Percentiles rank a stretch among this genome's conserved stretches.
These are phyloP conservation scores for Blastocystis sp. DNA, from an alignment of 352 stramenopile genomes.

Conservation along the genomic window DNA sequence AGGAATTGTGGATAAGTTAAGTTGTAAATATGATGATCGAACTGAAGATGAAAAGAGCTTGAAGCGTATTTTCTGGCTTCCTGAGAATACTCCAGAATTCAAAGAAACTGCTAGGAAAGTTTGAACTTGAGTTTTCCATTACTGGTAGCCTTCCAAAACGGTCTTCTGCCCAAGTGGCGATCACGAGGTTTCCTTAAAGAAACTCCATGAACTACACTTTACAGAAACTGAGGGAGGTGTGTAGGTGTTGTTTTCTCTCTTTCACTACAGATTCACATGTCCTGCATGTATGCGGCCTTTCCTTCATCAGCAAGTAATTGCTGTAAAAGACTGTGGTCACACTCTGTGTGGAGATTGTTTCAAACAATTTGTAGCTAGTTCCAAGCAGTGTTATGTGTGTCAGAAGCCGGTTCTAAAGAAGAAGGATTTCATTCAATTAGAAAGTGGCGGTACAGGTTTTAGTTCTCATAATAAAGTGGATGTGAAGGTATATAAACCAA, in stretches of 20 bases:
- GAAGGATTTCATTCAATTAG: constrained; percentile 49
- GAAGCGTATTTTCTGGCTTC: constrained; percentile 52
- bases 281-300: constrained; percentile 47
- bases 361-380: constrained; percentile 37
- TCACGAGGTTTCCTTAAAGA: constrained; percentile 50
- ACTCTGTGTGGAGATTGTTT: constrained; percentile 54
- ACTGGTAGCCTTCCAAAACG: constrained; percentile 28
- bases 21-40: constrained; percentile 55
- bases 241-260: not conserved
- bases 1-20: constrained; percentile 33
- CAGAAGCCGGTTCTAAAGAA: constrained; percentile 51
- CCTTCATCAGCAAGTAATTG: constrained; percentile 52
- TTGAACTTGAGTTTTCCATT: not conserved
- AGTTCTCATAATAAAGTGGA: constrained; percentile 66
- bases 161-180: constrained; percentile 6
- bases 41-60: constrained; percentile 63
- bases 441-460: constrained; percentile 58
- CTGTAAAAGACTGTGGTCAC: constrained; percentile 42
- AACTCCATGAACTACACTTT: constrained; percentile 37
- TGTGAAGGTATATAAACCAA: constrained; percentile 61
- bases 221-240: not conserved
- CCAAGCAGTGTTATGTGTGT: constrained; percentile 52
- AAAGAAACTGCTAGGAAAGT: constrained; percentile 33
- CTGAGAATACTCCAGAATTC: constrained; percentile 51
- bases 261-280: constrained; percentile 23